Conservation (phyloP, 139 green algal genomes). For the Pleodorina starrii region DNA sequence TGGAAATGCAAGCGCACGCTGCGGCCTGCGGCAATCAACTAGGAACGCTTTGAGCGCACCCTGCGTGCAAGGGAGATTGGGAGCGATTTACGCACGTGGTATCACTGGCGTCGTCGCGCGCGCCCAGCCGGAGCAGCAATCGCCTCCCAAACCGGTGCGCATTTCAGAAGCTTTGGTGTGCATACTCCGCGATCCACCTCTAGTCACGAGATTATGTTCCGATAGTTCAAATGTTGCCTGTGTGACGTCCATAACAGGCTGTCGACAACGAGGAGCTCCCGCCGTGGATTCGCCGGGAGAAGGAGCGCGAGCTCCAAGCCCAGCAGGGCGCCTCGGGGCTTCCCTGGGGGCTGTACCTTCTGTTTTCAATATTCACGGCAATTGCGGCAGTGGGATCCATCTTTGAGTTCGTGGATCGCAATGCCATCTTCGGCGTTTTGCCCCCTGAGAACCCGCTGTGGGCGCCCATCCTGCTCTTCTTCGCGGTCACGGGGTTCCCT, state of each 20-base stretch:
- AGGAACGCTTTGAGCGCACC: neutral
- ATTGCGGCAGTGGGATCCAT: conserved; percentile 86
- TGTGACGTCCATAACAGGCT: too few species aligned
- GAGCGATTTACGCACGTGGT: neutral
- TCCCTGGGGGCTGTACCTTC: conserved; percentile 84
- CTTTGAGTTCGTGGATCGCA: conserved; percentile 74
- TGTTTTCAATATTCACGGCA: conserved; percentile 80
- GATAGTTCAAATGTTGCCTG: too few species aligned
- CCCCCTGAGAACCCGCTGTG: conserved; percentile 79
- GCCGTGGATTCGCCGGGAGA: conserved; percentile 85
- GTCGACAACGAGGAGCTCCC: conserved; percentile 72
- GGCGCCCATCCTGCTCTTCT: conserved; percentile 82
- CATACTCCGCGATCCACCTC: too few species aligned
- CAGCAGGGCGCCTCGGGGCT: conserved; percentile 57
- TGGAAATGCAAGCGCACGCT: neutral
- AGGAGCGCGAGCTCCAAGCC: conserved; percentile 75
- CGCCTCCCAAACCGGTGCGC: conserved; percentile 9
- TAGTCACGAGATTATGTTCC: too few species aligned
- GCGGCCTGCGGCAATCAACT: neutral
- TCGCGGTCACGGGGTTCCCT: conserved; percentile 87
- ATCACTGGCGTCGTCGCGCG: neutral
- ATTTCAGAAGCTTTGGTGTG: too few species aligned
- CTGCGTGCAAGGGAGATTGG: neutral
- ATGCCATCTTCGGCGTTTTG: conserved; percentile 77
- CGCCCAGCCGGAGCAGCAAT: conserved; percentile 11